Evolutionary conservation across 305 asterid species (phyloP).

Genomic region (Solanum hybrid): DNA sequence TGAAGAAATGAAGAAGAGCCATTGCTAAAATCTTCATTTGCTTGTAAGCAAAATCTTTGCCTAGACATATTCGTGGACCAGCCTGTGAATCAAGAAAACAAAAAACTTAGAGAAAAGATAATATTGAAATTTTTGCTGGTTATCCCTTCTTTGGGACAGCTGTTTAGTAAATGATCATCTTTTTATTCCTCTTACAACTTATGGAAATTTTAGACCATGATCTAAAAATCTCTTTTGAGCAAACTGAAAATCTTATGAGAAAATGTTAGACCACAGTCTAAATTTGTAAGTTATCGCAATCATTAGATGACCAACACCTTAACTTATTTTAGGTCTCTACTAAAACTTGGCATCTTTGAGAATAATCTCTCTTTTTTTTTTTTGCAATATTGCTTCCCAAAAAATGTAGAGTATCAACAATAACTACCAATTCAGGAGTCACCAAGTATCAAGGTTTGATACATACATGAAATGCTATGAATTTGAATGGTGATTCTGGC

Average conservation of each 20-base stretch:
- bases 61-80: constrained; percentile 64
- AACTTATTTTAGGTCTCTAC: background rate
- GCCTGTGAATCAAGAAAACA: constrained; percentile 27
- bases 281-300: background rate
- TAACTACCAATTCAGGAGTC: background rate
- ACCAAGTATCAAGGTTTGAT: background rate
- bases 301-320: background rate
- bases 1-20: constrained; percentile 41
- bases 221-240: background rate
- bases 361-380: background rate
- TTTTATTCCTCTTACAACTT: background rate
- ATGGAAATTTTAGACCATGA: background rate
- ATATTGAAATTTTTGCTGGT: background rate
- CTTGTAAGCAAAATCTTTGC: constrained; percentile 56
- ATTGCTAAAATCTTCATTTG: constrained; percentile 64
- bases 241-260: background rate
- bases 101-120: background rate
- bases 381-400: background rate
- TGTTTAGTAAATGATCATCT: background rate
- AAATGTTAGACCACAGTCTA: background rate
- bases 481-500: constrained; percentile 66
- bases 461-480: constrained; percentile 57
- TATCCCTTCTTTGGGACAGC: background rate
- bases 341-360: background rate
- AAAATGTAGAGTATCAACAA: no score